Evolutionary conservation across 805 yeast species (phyloP), one percentile per base, ranked within the genome.

Genomic region (Saccharomycopsis olivae): DNA sequence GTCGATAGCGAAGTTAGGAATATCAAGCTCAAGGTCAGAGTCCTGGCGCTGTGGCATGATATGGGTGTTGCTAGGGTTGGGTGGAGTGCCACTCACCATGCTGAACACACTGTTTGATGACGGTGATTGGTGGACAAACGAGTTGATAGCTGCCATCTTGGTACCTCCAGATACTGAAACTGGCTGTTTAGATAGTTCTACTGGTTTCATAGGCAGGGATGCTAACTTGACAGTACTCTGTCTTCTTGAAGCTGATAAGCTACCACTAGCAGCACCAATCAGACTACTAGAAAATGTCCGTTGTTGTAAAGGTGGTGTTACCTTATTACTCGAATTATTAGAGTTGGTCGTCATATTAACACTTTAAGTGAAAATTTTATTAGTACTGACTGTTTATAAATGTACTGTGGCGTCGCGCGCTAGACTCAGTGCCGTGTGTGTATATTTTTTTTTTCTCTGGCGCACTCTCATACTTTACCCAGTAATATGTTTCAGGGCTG

Each of bases 1-100:
- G 27, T 45, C 36, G 21, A 45, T 42, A 5, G 43, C 42, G 20
- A 45, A 45, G n/a, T 32, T 29, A 5, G 48, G 48, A 20, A 45
- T 42, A 27, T 38, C 34, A 14, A 36, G 16, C 16, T 35, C 38
- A 9, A 33, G 15, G 25, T 20, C 29, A 13, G 21, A 15, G 17
- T 14, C n/a, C 17, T 13, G 15, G 14, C 30, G 34, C 11, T 18
- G 25, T n/a, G 34, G 38, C 28, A 39, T 34, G 34, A 33, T 39
- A 29, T 39, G 42, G 20, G 42, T 39, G n/a, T 10, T 9, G 21
- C 20, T 6, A 15, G 35, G 35, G 10, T 17, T 8, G 6, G 24
- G 35, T 9, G 35, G 17, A 8, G 24, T 10, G 36, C 34, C 41
- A 17, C 34, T 29, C 19, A 18, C n/a, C 38, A 43, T 34, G 25